These are phyloP conservation scores for Malus domestica DNA, from an alignment of 306 rosid species.

Conservation along the genomic window DNA sequence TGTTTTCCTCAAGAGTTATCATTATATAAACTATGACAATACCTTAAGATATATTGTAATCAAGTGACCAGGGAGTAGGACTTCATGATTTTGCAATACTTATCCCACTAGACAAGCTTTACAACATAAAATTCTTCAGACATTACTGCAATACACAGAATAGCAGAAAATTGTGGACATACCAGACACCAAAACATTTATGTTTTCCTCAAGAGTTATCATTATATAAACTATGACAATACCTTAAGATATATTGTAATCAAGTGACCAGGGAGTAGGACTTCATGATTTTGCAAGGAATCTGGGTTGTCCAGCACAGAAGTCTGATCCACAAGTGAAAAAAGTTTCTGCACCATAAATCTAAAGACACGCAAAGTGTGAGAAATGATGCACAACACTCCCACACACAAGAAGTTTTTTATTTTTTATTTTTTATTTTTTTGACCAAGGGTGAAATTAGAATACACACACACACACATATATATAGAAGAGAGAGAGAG, in stretches of 20 bases:
- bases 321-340: conserved; percentile 86
- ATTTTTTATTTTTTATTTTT: background rate
- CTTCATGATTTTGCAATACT: conserved; percentile 81
- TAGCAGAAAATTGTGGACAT: background rate
- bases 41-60: conserved; percentile 89
- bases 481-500: conserved; percentile 2
- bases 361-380: conserved; percentile 25
- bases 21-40: background rate
- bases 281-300: conserved; percentile 92
- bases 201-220: background rate
- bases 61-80: conserved; percentile 88
- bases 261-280: conserved; percentile 88
- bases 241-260: conserved; percentile 89
- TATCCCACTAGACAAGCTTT: background rate
- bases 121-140: background rate
- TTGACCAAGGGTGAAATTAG: too few species aligned
- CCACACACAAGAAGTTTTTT: background rate
- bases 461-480: background rate
- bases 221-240: background rate
- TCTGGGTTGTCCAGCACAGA: conserved; percentile 83
- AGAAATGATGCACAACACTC: conserved; percentile 18
- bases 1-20: background rate
- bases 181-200: background rate
- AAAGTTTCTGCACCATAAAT: conserved; percentile 91
- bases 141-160: background rate